Evolutionary conservation across 2,329 filamentous ascomycete genomes (phyloP).

Genomic region (Didymella sp.): DNA sequence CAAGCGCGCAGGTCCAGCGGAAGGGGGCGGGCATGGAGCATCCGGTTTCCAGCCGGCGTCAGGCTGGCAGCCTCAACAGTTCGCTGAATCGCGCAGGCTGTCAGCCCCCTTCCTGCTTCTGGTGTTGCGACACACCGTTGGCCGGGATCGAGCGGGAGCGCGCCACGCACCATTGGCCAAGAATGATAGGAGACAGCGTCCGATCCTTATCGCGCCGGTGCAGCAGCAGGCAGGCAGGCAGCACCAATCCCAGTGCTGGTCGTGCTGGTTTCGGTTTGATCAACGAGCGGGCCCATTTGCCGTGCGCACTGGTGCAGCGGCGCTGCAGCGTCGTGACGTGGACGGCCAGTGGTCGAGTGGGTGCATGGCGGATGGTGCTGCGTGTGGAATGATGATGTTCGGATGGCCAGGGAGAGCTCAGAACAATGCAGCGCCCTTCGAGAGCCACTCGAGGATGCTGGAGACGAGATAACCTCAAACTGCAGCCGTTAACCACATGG

Average conservation of each 20-base stretch:
- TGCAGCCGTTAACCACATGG: conserved; percentile 17
- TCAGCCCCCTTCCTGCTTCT: conserved; percentile 32
- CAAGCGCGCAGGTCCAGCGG: conserved; percentile 16
- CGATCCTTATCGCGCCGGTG: conserved; percentile 38
- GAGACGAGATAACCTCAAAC: conserved; percentile 10
- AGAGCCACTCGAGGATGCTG: conserved; percentile 1
- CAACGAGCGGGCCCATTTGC: conserved; percentile 30
- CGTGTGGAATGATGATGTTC: conserved; percentile 16
- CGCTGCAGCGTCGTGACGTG: conserved; percentile 34
- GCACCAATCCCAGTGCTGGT: conserved; percentile 29
- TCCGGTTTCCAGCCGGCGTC: conserved; percentile 24
- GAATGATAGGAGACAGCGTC: conserved; percentile 22
- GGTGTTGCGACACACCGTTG: conserved; percentile 37
- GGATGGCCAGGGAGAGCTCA: conserved; percentile 5
- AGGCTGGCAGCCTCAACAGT: conserved; percentile 34
- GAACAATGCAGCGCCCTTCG: conserved; percentile 4
- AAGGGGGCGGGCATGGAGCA: conserved; percentile 22
- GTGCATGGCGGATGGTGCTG: conserved; percentile 7
- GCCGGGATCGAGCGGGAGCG: conserved; percentile 34
- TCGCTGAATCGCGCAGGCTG: conserved; percentile 16
- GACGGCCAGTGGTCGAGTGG: conserved; percentile 10
- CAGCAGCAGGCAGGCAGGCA: conserved; percentile 25
- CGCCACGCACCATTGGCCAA: conserved; percentile 35
- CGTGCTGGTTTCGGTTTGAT: conserved; percentile 40
- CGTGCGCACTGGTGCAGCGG: conserved; percentile 12